phyloP scores from a whole-genome alignment of 2,329 filamentous ascomycete species.

The Aspergillus tubingensis region DNA sequence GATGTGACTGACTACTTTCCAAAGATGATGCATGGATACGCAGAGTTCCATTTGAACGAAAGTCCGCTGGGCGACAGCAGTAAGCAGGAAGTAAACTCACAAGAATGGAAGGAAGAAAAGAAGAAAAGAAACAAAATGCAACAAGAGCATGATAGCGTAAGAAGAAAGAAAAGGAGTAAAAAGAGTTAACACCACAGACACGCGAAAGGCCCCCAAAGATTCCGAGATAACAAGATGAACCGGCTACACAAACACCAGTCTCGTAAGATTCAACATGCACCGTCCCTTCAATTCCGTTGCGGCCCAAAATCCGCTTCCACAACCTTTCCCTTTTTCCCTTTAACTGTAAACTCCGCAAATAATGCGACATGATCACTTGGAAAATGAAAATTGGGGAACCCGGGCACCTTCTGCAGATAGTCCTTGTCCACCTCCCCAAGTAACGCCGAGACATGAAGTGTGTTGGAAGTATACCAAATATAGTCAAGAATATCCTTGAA shows the following conservation, averaged over 20 bases:
- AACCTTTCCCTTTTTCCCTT: slow-evolving; percentile 77
- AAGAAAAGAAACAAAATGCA: slow-evolving; percentile 22
- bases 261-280: slow-evolving; percentile 41
- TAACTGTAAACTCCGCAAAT: slow-evolving; percentile 86
- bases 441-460: slow-evolving; percentile 77
- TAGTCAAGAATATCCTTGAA: slow-evolving; percentile 94
- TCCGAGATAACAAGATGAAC: slow-evolving; percentile 43
- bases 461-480: slow-evolving; percentile 95
- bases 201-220: slow-evolving; percentile 38
- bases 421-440: slow-evolving; percentile 84
- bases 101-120: slow-evolving; percentile 19
- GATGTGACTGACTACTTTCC: slow-evolving; percentile 28
- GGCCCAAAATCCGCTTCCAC: slow-evolving; percentile 65
- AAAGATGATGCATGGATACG: slow-evolving; percentile 22
- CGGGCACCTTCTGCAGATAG: slow-evolving; percentile 82
- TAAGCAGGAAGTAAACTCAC: slow-evolving; percentile 23
- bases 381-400: slow-evolving; percentile 93
- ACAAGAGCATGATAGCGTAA: slow-evolving; percentile 13
- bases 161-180: slow-evolving; percentile 20
- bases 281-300: slow-evolving; percentile 42
- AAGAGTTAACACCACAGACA: slow-evolving; percentile 30
- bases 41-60: slow-evolving; percentile 12
- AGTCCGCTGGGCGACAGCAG: slow-evolving; percentile 20
- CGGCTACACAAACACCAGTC: slow-evolving; percentile 42
- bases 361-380: slow-evolving; percentile 90